Evolutionary conservation across 768 basidiomycete species (phyloP), one percentile per base, ranked within the genome.

Genomic region (Kwoniella europaea): DNA sequence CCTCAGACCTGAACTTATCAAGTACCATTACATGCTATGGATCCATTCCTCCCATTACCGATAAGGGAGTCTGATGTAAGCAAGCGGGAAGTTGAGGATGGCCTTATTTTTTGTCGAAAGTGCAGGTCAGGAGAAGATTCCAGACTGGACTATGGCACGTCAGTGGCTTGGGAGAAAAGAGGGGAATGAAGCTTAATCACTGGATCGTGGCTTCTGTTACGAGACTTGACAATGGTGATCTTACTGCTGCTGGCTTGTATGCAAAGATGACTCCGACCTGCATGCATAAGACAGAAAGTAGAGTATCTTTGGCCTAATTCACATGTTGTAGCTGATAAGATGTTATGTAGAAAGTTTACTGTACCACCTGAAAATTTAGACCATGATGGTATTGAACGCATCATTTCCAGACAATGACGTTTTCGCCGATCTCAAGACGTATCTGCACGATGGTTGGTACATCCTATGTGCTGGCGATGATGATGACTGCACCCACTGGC

Each of bases 151-250:
- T 12, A 18, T 55, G 10, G 13, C 57, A 62, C 60, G 44, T 62
- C 60, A 43, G 44, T 62, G 41, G 60, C 41, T 43, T 62, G 10
- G 13, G n/a, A 9, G 13, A 62, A 41, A 9, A 10, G 22, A 18
- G 41, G 13, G 18, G 58, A 35, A 50, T 44, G 59, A 43, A 62
- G 60, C 60, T 62, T 50, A 50, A n/a, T 44, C 29, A 4, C 20
- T 62, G 20, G 27, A 13, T 13, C 29, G 57, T 20, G 20, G 27
- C 27, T 24, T 16, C 27, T 58, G 12, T 58, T 35, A 24, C 27
- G 27, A 13, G 27, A 55, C 24, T 50, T 35, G 35, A 35, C 35
- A 35, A 35, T 35, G 18, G 46, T 50, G 46, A 50, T 18, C 46
- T 18, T 15, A 18, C 46, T 50, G 46, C 46, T 50, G 46, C 46